Percentiles rank a stretch among this genome's conserved stretches.
Conservation (phyloP, 1,284 basidiomycete genomes). For the Vanrija sp. region DNA sequence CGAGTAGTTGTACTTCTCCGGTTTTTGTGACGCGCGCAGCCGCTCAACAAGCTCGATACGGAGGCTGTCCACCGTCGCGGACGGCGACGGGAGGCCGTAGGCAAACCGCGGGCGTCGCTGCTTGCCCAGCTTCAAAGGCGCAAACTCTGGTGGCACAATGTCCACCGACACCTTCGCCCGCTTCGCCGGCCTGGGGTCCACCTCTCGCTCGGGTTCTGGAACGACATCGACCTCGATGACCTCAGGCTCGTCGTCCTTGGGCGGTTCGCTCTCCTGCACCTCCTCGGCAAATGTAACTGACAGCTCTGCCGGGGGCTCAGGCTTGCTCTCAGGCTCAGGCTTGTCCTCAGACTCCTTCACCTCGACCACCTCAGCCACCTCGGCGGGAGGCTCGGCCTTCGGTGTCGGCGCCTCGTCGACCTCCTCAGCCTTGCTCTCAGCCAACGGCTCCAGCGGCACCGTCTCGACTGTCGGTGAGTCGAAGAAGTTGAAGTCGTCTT, state of each 20-base stretch:
- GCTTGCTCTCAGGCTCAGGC: neutral
- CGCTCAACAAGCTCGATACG: constrained; percentile 28
- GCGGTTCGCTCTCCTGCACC: neutral
- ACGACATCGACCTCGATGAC: neutral
- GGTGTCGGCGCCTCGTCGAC: neutral
- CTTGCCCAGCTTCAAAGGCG: constrained; percentile 18
- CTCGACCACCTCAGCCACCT: neutral
- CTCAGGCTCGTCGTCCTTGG: neutral
- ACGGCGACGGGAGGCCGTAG: constrained; percentile 36
- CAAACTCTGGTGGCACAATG: constrained; percentile 32
- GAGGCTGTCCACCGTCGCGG: constrained; percentile 11
- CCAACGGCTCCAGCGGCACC: neutral
- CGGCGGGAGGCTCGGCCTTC: constrained; percentile 1
- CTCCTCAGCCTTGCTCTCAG: constrained; percentile 2
- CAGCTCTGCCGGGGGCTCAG: neutral
- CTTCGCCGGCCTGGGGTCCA: neutral
- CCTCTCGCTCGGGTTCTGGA: neutral
- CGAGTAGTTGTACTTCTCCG: constrained; percentile 22
- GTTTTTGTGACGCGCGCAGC: constrained; percentile 12
- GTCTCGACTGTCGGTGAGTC: constrained; percentile 33
- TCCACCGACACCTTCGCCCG: constrained; percentile 10
- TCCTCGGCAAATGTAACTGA: neutral
- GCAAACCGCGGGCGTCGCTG: constrained; percentile 14
- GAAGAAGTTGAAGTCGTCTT: constrained; percentile 47
- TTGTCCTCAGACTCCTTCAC: neutral